Base-by-base conservation (phyloP, 257 asterid genomes). In the Solanum tacnaense region DNA sequence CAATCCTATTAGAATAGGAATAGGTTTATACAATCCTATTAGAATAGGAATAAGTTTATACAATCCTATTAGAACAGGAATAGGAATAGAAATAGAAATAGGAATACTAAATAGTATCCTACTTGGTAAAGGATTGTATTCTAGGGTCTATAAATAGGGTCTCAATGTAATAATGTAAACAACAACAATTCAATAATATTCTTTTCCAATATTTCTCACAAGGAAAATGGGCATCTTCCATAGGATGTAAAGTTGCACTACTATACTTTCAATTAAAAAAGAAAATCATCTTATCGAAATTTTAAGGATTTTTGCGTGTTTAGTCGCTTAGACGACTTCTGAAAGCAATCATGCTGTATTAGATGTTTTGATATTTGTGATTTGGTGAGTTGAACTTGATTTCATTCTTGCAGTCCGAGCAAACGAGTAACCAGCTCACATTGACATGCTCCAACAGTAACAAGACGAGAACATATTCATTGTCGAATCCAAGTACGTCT, bases 361-460 rank as follows among this genome's bases (percentile, higher is more conserved):
- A 11, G 31, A 68, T 70, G 38, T 7, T 56, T 86, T 20, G 32
- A 6, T 21, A 1, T 74, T 29, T 29, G 27, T 21, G 58, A 79
- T 25, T 71, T 21, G 82, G 46, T 16, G 38, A 58, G 32, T 58
- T 16, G 21, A 44, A 46, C 29, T 39, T 8, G n/a, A 58, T 86
- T 82, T 84, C 21, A 31, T 83, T 39, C 82, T 81, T 92, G 92
- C 93, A 96, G 98, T 93, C 98, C 11, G 95, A 90, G 92, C 95
- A 97, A 89, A 88, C 60, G 0, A 96, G 98, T 62, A 93, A 88
- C 92, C 95, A 94, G 52, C 92, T 95, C 56, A 92, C 93, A 0
- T 62, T 97, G 70, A 92, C 94, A 13, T 97, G 98, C 94, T 93
- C 98, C 25, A 93, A 91, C 90, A 93, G 91, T 87, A 91, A 94